Evolutionary conservation across 2,329 filamentous ascomycete genomes (phyloP).

Genomic region (Apiospora phragmitis): DNA sequence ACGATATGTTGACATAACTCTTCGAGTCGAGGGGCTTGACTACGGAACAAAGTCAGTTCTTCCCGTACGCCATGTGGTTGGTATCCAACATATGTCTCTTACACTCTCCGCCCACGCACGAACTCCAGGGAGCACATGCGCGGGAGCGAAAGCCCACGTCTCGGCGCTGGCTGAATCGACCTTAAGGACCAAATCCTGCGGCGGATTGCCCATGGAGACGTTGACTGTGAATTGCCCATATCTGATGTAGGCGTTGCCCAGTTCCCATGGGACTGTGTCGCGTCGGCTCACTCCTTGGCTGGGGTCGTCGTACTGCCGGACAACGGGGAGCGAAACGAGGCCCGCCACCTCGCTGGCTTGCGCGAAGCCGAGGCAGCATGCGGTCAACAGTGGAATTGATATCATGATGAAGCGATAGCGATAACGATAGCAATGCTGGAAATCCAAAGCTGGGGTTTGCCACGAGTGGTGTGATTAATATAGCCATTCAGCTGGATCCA

Average conservation of each 20-base stretch:
- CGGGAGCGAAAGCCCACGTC: constrained; percentile 4
- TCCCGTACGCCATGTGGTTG: background rate
- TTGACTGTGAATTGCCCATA: constrained; percentile 10
- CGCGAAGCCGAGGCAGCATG: background rate
- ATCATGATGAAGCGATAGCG: background rate
- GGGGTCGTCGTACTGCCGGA: background rate
- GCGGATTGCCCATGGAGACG: constrained; percentile 10
- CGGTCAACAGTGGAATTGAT: background rate
- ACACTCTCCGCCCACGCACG: constrained; percentile 7
- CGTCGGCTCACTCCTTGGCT: background rate
- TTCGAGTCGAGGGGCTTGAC: background rate
- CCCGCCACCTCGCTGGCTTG: background rate
- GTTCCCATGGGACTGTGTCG: background rate
- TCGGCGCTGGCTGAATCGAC: constrained; percentile 11
- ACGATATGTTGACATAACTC: background rate
- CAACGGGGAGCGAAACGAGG: background rate
- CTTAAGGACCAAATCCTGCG: constrained; percentile 10
- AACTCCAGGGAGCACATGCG: background rate
- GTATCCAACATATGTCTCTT: background rate
- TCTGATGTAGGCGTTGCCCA: constrained; percentile 8
- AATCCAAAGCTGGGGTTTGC: background rate
- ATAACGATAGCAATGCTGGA: background rate
- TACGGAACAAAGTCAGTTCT: background rate
- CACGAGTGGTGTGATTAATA: background rate
- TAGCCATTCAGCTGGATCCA: constrained; percentile 1